Base-by-base conservation (phyloP, 176 grass and related monocot species). In the Eleusine coracana region DNA sequence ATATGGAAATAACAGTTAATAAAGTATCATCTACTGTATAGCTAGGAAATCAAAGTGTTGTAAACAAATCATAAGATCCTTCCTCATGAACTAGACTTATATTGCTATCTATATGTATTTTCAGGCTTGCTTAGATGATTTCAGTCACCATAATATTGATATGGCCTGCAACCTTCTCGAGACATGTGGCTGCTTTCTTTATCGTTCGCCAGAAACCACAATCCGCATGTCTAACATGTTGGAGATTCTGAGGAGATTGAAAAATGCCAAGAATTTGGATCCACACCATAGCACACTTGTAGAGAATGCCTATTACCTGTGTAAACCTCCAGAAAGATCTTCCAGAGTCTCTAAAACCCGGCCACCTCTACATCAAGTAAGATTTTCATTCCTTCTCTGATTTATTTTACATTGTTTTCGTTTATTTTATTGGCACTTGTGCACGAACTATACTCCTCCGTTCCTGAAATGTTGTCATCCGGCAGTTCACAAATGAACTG, bases 141-240 rank as follows among this genome's bases (percentile, higher is more conserved):
- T 99, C 83, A 99, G 91, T 81, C 96, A 99, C 86, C 96, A 99
- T 86, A 99, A 99, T 78, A 99, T 99, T 73, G 96, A 99, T 85
- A 89, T 99, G 59, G 91, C 91, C 50, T 99, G 96, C 87, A 99
- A 92, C 79, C 93, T 99, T 89, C 93, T 99, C 1, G 96, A 99
- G 83, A 96, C 91, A 25, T 99, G 96, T 42, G 96, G 96, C 1
- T 89, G 91, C 0, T 99, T 93, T 86, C 84, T 99, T 60, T 99
- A 99, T 80, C 93, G 96, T 44, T 94, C 91, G 71, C 96, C 96
- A 63, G 96, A 99, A 87, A 96, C 96, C 71, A 93, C 96, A 13
- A 87, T 96, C 71, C 91, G 96, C 39, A 99, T 96, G 96, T 80
- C 91, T 52, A 99, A 96, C 77, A 94, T 99, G 96, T 76, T 99